phyloP scores from a whole-genome alignment of 192 early-diverging fungal genomes.

The Gryganskiella cystojenkinii region DNA sequence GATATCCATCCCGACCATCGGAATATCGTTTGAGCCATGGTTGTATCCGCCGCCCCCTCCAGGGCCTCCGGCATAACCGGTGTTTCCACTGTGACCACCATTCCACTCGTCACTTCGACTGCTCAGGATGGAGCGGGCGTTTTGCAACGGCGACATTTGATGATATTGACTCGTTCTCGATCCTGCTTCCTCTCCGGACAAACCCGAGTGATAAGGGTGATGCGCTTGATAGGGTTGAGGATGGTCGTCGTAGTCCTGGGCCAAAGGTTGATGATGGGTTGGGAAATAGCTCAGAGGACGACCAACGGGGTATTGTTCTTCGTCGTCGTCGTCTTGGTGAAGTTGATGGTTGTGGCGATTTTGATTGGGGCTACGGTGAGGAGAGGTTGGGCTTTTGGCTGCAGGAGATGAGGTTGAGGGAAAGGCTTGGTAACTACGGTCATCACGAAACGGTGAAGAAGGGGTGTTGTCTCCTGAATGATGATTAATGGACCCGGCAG shows the following conservation, averaged over 20 bases:
- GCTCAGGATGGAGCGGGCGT: conserved; percentile 34
- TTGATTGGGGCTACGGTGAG: no score
- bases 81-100: conserved; percentile 21
- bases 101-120: conserved; percentile 22
- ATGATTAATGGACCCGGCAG: background rate
- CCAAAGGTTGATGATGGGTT: conserved; percentile 46
- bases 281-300: conserved; percentile 50
- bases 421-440: background rate
- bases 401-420: background rate
- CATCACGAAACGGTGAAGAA: conserved; percentile 9
- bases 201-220: no score
- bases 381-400: background rate
- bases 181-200: no score
- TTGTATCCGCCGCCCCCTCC: conserved; percentile 38
- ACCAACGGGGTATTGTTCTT: conserved; percentile 40
- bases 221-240: background rate
- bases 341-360: conserved; percentile 1
- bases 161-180: conserved; percentile 27
- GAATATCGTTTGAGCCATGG: conserved; percentile 20
- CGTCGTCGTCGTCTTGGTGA: conserved; percentile 17
- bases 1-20: conserved; percentile 41
- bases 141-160: conserved; percentile 28
- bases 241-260: conserved; percentile 47
- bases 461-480: background rate
- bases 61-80: no score